These are phyloP conservation scores for Micractinium sp. DNA, from an alignment of 139 green algal species.

Conservation along the genomic window DNA sequence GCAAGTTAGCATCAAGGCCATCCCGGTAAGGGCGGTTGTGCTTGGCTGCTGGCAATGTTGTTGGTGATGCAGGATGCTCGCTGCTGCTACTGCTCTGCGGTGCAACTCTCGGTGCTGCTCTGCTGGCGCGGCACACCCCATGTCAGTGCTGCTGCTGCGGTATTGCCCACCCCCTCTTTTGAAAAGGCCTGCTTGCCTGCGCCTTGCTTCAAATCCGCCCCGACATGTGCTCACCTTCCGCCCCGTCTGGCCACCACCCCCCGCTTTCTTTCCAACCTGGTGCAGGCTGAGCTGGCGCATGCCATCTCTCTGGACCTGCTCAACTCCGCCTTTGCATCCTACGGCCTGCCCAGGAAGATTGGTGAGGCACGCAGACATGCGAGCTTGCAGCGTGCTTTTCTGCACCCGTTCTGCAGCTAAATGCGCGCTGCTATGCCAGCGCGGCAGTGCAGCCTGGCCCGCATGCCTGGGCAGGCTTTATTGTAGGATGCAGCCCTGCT, in stretches of 20 bases:
- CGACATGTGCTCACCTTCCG: too few relatives aligned
- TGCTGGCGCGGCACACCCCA: not conserved
- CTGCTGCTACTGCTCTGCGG: not conserved
- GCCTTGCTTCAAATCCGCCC: too few relatives aligned
- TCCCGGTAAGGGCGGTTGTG: not conserved
- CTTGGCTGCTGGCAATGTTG: not conserved
- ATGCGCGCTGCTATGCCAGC: too few relatives aligned
- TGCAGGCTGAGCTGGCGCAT: slow-evolving; percentile 42
- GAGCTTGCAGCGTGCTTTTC: too few relatives aligned
- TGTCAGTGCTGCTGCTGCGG: not conserved
- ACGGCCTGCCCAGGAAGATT: slow-evolving; percentile 61
- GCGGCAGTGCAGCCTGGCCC: too few relatives aligned
- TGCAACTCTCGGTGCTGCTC: not conserved
- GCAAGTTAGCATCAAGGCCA: not conserved
- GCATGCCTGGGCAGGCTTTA: too few relatives aligned
- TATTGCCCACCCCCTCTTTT: too few relatives aligned
- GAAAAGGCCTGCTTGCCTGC: too few relatives aligned
- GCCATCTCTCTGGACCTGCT: slow-evolving; percentile 55
- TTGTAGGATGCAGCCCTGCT: too few relatives aligned
- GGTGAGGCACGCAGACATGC: too few relatives aligned
- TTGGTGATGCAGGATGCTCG: not conserved
- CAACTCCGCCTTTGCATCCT: slow-evolving; percentile 66
- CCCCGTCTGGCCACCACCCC: too few relatives aligned
- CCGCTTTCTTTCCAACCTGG: not conserved
- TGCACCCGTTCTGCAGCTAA: too few relatives aligned